These are phyloP conservation scores for Polytrichum commune DNA, from an alignment of 225 moss, liverwort and hornwort species.

Conservation along the genomic window DNA sequence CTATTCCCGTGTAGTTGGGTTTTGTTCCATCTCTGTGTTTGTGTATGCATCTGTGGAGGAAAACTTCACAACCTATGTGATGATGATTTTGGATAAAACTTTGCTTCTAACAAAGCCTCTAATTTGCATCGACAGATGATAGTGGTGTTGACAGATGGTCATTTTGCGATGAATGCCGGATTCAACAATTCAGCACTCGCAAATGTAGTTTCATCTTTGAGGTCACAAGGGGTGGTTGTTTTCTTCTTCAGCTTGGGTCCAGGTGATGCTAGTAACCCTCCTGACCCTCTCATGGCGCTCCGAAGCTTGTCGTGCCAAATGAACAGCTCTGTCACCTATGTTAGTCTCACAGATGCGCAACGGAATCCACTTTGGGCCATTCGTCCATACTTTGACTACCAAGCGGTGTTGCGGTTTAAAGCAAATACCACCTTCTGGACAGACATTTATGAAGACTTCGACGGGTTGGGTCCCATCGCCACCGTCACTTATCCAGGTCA, in stretches of 20 bases:
- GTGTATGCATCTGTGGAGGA: too few species aligned
- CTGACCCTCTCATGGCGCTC: conserved; percentile 30
- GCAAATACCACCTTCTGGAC: conserved; percentile 42
- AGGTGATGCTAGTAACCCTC: conserved; percentile 23
- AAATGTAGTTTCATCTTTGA: conserved; percentile 20
- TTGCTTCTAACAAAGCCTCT: neutral
- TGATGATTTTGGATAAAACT: too few species aligned
- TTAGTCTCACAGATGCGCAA: conserved; percentile 26
- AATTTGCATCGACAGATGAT: conserved; percentile 25
- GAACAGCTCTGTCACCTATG: conserved; percentile 36
- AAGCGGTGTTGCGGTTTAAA: conserved; percentile 28
- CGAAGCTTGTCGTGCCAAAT: conserved; percentile 36
- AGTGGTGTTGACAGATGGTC: conserved; percentile 40
- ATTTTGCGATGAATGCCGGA: conserved; percentile 15
- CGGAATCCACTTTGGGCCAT: conserved; percentile 54
- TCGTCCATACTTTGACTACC: conserved; percentile 47
- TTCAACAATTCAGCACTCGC: conserved; percentile 20
- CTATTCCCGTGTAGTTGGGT: too few species aligned
- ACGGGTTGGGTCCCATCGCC: conserved; percentile 41
- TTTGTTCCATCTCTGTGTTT: too few species aligned
- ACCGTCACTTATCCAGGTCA: conserved; percentile 39
- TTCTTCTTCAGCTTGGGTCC: conserved; percentile 45
- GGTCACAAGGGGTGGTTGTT: conserved; percentile 16
- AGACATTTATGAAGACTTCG: conserved; percentile 30
- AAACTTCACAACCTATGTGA: too few species aligned